A percentile compares a stretch with the other conserved stretches of the same genome.
Conservation (phyloP, 371 early-diverging fungal species). For the Mortierella sp. region DNA sequence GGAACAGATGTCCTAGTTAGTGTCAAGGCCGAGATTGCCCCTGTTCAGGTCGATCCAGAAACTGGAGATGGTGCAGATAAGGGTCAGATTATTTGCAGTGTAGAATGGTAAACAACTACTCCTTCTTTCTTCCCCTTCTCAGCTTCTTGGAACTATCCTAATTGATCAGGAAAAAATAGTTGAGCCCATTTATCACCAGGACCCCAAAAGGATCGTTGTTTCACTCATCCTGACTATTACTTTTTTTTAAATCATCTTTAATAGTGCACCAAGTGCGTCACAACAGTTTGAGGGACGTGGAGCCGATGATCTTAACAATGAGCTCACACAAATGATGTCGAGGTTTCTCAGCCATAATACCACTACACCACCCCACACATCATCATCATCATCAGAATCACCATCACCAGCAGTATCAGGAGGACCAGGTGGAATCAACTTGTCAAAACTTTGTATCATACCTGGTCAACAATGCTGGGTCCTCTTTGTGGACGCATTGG, state of each 20-base stretch:
- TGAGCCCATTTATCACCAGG: too few species aligned
- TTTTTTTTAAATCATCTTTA: constrained; percentile 3
- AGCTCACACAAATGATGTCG: constrained; percentile 83
- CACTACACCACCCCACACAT: not conserved
- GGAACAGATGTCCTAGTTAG: constrained; percentile 94
- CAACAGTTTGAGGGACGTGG: constrained; percentile 86
- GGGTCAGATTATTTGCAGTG: constrained; percentile 86
- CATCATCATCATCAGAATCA: constrained; percentile 20
- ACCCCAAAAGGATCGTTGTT: too few species aligned
- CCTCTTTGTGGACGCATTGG: constrained; percentile 91
- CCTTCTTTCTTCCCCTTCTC: too few species aligned
- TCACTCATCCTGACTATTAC: not conserved
- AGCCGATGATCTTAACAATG: constrained; percentile 86
- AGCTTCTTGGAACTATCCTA: not conserved
- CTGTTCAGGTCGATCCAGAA: constrained; percentile 70
- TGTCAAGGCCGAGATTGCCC: constrained; percentile 90
- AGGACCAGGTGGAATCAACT: constrained; percentile 84
- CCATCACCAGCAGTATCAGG: constrained; percentile 8
- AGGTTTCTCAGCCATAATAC: constrained; percentile 77
- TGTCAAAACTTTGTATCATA: constrained; percentile 88
- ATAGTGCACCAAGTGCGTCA: constrained; percentile 82
- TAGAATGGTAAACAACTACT: constrained; percentile 81
- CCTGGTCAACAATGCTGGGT: constrained; percentile 93
- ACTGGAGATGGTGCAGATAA: constrained; percentile 59
- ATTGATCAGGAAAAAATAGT: too few species aligned